Evolutionary conservation across 192 early-diverging fungal genomes (phyloP).

Genomic region (Gaertneriomyces semiglobifer): DNA sequence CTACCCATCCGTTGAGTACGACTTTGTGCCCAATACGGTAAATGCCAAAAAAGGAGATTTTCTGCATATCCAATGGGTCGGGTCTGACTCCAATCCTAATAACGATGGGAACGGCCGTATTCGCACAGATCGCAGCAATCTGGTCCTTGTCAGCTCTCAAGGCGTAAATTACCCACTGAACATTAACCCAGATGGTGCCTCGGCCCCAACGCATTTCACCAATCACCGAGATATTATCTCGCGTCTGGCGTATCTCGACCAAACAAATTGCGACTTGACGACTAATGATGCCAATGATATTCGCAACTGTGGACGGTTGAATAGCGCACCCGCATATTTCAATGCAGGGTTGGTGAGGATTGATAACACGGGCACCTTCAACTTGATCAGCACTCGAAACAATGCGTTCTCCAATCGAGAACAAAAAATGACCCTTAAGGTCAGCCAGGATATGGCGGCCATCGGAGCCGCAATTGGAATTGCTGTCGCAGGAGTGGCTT

Average conservation of each 20-base stretch:
- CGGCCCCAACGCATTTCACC: slow-evolving; percentile 29
- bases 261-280: slow-evolving; percentile 25
- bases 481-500: slow-evolving; percentile 6
- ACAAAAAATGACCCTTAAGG: slow-evolving; percentile 27
- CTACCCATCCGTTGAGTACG: slow-evolving; percentile 38
- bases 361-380: slow-evolving; percentile 33
- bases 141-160: slow-evolving; percentile 19
- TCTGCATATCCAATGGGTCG: slow-evolving; percentile 42
- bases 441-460: slow-evolving; percentile 14
- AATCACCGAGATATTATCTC: slow-evolving; percentile 32
- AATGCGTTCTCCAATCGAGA: slow-evolving; percentile 38
- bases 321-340: slow-evolving; percentile 29
- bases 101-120: slow-evolving; percentile 36
- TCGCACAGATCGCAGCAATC: slow-evolving; percentile 40
- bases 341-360: slow-evolving; percentile 29
- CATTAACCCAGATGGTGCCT: slow-evolving; percentile 26
- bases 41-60: slow-evolving; percentile 27
- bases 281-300: slow-evolving; percentile 24
- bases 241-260: slow-evolving; percentile 30
- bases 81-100: slow-evolving; percentile 37
- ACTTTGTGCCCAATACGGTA: slow-evolving; percentile 36
- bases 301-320: slow-evolving; percentile 26
- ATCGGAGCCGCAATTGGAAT: slow-evolving; percentile 22
- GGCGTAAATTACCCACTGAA: slow-evolving; percentile 33
- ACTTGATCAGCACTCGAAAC: slow-evolving; percentile 28